Base-by-base conservation (phyloP, 768 basidiomycete genomes). In the Boletus coccyginus region DNA sequence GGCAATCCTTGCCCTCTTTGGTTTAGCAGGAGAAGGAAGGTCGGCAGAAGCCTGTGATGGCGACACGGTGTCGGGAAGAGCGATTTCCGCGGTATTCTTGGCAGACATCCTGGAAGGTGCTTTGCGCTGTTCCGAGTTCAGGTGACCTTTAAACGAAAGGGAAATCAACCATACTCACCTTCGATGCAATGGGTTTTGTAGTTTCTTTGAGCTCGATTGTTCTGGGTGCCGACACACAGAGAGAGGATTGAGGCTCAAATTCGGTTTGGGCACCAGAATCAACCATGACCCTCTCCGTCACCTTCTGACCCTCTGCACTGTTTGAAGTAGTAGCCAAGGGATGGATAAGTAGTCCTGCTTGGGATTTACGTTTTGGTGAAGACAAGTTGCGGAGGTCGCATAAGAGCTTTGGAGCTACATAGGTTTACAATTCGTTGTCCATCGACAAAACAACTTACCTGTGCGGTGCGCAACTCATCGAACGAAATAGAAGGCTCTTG, bases 401-500 rank as follows among this genome's bases (percentile, higher is more conserved):
- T 17, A 80, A 59, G 57, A 78, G 64, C 78, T 80, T 56, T n/a
- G 32, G 45, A 32, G 12, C 13, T 36, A 36, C 38, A 38, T 70
- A 10, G 64, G 61, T 44, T n/a, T 24, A 53, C 17, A 50, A 27
- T 49, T 50, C 7, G 57, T 60, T 11, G 50, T 13, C 50, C 58
- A 35, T 12, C 21, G 24, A 44, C 46, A 31, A 29, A 47, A 51
- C 27, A 40, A 48, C 75, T 61, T 68, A 81, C 88, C 77, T 87
- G 78, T 36, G 87, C 88, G 11, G 81, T 80, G 53, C 73, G 75
- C 52, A 87, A 60, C 50, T 87, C 84, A 44, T 85, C 85, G 0
- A 59, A 66, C 39, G 57, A 78, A 72, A 66, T 60, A 56, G 60
- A 66, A 55, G 55, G 64, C 53, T 58, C 66, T 55, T 61, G 58